Conservation (phyloP, 129 eudicot species). For the Gnaphalium uliginosum region DNA sequence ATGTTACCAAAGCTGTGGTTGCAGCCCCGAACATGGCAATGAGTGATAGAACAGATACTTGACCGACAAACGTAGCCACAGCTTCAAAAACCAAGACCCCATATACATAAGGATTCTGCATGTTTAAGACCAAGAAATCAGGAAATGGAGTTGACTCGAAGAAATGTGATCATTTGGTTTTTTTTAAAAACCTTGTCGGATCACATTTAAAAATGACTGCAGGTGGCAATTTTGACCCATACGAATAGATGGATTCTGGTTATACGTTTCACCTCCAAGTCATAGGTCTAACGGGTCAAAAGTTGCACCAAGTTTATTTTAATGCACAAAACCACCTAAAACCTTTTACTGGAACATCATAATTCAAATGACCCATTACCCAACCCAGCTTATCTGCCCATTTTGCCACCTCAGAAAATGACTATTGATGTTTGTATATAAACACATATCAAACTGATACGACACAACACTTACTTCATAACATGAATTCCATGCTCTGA, state of each 20-base stretch:
- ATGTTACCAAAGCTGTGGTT: conserved; percentile 78
- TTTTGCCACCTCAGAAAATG: neutral
- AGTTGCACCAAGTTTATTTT: neutral
- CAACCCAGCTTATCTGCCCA: neutral
- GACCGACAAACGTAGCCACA: conserved; percentile 81
- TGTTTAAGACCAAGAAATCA: conserved; percentile 21
- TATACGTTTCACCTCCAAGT: neutral
- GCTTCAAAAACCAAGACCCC: conserved; percentile 89
- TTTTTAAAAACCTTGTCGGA: conserved; percentile 14
- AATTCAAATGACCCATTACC: conserved; percentile 4
- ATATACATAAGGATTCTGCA: conserved; percentile 85
- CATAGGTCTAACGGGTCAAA: neutral
- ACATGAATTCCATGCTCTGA: conserved; percentile 89
- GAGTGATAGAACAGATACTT: conserved; percentile 86
- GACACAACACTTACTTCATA: conserved; percentile 51
- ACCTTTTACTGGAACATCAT: neutral
- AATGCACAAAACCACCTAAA: neutral
- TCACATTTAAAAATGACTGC: neutral
- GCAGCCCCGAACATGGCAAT: conserved; percentile 90
- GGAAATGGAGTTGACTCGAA: neutral
- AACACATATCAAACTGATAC: neutral
- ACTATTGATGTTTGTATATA: neutral
- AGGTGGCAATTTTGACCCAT: neutral
- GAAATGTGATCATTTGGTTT: conserved; percentile 1
- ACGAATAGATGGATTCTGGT: neutral